Conservation (phyloP, 2,329 filamentous ascomycete species). For the Gnomoniopsis smithogilvyi region DNA sequence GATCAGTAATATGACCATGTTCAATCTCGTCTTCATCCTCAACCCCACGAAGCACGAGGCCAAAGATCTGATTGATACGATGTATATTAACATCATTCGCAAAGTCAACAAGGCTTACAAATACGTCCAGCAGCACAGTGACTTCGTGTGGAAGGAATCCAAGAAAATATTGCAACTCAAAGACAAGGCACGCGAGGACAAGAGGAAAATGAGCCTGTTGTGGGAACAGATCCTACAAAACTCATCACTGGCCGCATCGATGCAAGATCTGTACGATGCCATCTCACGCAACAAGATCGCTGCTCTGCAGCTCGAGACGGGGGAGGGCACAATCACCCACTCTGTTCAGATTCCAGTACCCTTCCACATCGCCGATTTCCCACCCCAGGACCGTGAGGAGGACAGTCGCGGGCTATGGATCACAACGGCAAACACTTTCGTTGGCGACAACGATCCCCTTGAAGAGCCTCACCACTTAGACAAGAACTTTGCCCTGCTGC, state of each 20-base stretch:
- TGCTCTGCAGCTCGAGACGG: constrained; percentile 70
- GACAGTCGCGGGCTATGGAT: constrained; percentile 77
- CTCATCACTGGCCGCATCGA: constrained; percentile 78
- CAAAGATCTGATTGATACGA: constrained; percentile 67
- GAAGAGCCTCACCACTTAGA: constrained; percentile 69
- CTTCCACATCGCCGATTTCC: constrained; percentile 70
- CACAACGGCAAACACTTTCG: constrained; percentile 77
- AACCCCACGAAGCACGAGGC: constrained; percentile 76
- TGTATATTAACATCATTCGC: constrained; percentile 86
- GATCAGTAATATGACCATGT: constrained; percentile 84
- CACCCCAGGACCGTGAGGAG: constrained; percentile 59
- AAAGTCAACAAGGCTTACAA: constrained; percentile 91
- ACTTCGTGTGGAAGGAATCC: constrained; percentile 90
- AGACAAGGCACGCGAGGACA: constrained; percentile 73
- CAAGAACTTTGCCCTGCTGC: constrained; percentile 81
- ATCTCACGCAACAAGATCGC: constrained; percentile 85
- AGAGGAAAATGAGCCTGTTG: constrained; percentile 59
- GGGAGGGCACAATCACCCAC: constrained; percentile 54
- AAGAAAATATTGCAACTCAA: constrained; percentile 79
- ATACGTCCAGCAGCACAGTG: constrained; percentile 83
- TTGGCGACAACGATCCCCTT: constrained; percentile 60
- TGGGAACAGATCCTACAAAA: constrained; percentile 69
- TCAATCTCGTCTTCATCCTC: constrained; percentile 92
- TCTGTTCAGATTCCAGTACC: constrained; percentile 64
- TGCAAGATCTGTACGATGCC: constrained; percentile 76